Conservation (phyloP, 2,329 filamentous ascomycete species). For the Penicillium expansum region DNA sequence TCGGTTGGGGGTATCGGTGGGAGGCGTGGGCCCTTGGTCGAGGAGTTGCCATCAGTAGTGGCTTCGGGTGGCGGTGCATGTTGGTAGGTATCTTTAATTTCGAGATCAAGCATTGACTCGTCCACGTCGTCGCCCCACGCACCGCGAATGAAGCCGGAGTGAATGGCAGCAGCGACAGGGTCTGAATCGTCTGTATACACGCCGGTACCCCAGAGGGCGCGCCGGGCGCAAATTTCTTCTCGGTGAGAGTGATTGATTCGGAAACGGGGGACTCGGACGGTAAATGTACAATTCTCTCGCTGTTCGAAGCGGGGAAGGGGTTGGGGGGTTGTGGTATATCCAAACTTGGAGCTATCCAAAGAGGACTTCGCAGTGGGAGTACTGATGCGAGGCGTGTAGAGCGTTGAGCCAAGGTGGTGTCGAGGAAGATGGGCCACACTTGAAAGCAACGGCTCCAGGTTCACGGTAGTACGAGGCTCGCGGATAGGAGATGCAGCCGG, state of each 20-base stretch:
- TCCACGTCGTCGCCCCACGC: constrained; percentile 82
- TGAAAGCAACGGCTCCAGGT: constrained; percentile 68
- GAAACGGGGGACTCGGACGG: constrained; percentile 77
- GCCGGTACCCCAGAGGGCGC: constrained; percentile 87
- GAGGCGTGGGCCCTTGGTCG: constrained; percentile 31
- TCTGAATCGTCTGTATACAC: constrained; percentile 97
- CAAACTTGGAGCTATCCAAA: constrained; percentile 53
- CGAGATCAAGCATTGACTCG: constrained; percentile 60
- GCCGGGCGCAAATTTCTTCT: constrained; percentile 77
- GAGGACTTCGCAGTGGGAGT: constrained; percentile 43
- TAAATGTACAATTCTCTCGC: constrained; percentile 86
- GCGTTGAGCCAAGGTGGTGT: constrained; percentile 76
- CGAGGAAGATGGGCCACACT: constrained; percentile 69
- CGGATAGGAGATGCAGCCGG: constrained; percentile 42
- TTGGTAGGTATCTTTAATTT: constrained; percentile 49
- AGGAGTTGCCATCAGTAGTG: not conserved
- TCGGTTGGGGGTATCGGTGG: constrained; percentile 57
- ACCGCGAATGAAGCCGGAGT: constrained; percentile 86
- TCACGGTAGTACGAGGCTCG: constrained; percentile 64
- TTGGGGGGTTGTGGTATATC: constrained; percentile 61
- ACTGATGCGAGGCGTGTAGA: constrained; percentile 70
- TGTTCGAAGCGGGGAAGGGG: constrained; percentile 73
- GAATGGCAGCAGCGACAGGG: constrained; percentile 85
- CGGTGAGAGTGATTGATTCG: constrained; percentile 69
- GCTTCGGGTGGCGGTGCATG: constrained; percentile 43